phyloP scores from a whole-genome alignment of 1,284 basidiomycete genomes.

The Ceratobasidium sp. region DNA sequence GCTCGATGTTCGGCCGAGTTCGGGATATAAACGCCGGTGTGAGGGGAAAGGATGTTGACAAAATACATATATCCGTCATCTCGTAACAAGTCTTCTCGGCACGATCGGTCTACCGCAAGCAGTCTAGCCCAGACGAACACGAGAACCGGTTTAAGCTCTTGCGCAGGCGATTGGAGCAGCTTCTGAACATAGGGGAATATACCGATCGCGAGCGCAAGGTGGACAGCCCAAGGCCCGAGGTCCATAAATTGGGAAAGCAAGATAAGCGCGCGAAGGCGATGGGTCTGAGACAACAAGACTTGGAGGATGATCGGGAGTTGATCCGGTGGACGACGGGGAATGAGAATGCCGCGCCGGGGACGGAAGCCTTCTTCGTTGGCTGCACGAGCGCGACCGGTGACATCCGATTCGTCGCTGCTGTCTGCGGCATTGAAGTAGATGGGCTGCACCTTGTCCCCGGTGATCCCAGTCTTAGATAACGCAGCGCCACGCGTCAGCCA shows the following conservation, averaged over 20 bases:
- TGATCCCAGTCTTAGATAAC: slow-evolving; percentile 74
- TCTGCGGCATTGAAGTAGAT: slow-evolving; percentile 34
- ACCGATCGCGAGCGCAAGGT: slow-evolving; percentile 96
- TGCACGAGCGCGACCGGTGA: slow-evolving; percentile 22
- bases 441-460: slow-evolving; percentile 35
- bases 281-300: slow-evolving; percentile 95
- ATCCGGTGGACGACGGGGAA: slow-evolving; percentile 91
- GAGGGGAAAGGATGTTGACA: slow-evolving; percentile 79
- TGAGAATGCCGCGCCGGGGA: slow-evolving; percentile 37
- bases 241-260: slow-evolving; percentile 98
- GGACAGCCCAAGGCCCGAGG: slow-evolving; percentile 98
- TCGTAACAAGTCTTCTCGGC: slow-evolving; percentile 91
- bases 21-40: slow-evolving; percentile 72
- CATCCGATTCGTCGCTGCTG: slow-evolving; percentile 33
- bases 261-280: slow-evolving; percentile 94
- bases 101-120: slow-evolving; percentile 93
- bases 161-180: slow-evolving; percentile 93
- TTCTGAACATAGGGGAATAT: slow-evolving; percentile 99
- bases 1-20: slow-evolving; percentile 97
- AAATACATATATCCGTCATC: slow-evolving; percentile 93
- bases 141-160: slow-evolving; percentile 95
- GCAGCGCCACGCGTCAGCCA: slow-evolving; percentile 95
- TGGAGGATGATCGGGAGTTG: slow-evolving; percentile 98
- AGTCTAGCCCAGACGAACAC: slow-evolving; percentile 99
- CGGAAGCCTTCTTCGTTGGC: slow-evolving; percentile 40